phyloP scores from a whole-genome alignment of 306 rosid genomes.

The Prinsepia uniflora region DNA sequence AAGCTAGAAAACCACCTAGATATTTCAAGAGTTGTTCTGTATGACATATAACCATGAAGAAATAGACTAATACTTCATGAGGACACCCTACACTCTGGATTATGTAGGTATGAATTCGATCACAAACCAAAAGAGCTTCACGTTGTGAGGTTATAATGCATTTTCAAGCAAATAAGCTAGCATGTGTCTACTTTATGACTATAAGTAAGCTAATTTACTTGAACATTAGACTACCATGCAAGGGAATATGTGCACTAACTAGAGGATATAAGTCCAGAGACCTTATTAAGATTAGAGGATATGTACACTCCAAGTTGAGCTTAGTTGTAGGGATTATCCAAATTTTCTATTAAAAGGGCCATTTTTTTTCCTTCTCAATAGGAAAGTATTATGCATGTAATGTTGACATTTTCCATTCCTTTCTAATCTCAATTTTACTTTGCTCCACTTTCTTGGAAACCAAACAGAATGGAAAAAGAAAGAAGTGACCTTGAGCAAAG shows the following conservation, averaged over 20 bases:
- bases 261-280: neutral
- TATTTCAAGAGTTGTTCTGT: neutral
- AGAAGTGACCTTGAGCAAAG: constrained; percentile 65
- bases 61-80: neutral
- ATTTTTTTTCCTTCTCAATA: neutral
- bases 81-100: neutral
- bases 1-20: neutral
- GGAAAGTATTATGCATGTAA: neutral
- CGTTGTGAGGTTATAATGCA: neutral
- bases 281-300: too few species aligned
- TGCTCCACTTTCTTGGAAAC: neutral
- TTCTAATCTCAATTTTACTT: neutral
- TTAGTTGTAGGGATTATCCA: neutral
- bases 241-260: neutral
- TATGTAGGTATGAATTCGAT: neutral
- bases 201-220: neutral
- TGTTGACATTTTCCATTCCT: neutral
- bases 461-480: neutral
- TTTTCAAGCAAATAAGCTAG: neutral
- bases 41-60: neutral
- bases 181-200: neutral
- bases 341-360: too few species aligned
- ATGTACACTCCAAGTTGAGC: neutral
- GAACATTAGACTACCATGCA: neutral
- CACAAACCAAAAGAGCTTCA: neutral